Percentiles rank a stretch among this genome's conserved stretches.
phyloP scores from a whole-genome alignment of 768 basidiomycete species.

The Tylopilus intermedius region DNA sequence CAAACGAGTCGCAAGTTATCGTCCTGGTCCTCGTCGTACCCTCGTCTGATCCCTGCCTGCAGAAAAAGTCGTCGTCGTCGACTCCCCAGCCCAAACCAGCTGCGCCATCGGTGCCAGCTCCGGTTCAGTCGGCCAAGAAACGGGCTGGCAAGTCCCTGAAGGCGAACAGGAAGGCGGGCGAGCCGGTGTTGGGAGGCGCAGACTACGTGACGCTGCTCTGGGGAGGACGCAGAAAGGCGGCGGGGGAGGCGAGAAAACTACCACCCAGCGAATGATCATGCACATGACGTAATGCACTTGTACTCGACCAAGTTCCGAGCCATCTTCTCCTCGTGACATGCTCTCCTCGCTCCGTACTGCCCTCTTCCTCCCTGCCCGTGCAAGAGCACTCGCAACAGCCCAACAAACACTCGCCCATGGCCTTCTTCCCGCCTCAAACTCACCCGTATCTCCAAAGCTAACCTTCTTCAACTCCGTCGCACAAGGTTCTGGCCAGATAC shows the following conservation, averaged over 20 bases:
- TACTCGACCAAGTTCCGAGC: slow-evolving; percentile 14
- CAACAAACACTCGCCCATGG: slow-evolving; percentile 21
- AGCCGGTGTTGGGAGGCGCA: slow-evolving; percentile 60
- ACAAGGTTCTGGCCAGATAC: slow-evolving; percentile 58
- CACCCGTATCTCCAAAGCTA: slow-evolving; percentile 64
- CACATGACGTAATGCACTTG: slow-evolving; percentile 12
- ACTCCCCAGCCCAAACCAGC: slow-evolving; percentile 2
- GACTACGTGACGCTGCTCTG: slow-evolving; percentile 72
- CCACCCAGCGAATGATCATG: neutral
- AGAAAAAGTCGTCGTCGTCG: slow-evolving; percentile 26
- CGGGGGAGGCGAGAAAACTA: slow-evolving; percentile 47
- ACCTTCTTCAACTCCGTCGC: slow-evolving; percentile 79
- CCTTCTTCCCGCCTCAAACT: slow-evolving; percentile 40
- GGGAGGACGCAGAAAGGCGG: slow-evolving; percentile 65
- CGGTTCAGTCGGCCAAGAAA: slow-evolving; percentile 25
- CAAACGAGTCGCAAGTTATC: slow-evolving; percentile 33
- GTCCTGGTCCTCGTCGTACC: neutral
- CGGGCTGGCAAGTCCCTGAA: slow-evolving; percentile 19
- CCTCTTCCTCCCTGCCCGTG: neutral
- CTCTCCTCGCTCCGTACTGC: slow-evolving; percentile 1
- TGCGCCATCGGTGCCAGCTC: neutral
- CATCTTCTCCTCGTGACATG: slow-evolving; percentile 11
- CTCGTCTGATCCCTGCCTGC: neutral
- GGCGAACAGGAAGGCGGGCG: neutral
- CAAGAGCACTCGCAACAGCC: slow-evolving; percentile 15